A percentile compares a stretch with the other conserved stretches of the same genome.
Evolutionary conservation across 805 yeast species (phyloP).

Genomic region (Suhomyces kilbournensis): DNA sequence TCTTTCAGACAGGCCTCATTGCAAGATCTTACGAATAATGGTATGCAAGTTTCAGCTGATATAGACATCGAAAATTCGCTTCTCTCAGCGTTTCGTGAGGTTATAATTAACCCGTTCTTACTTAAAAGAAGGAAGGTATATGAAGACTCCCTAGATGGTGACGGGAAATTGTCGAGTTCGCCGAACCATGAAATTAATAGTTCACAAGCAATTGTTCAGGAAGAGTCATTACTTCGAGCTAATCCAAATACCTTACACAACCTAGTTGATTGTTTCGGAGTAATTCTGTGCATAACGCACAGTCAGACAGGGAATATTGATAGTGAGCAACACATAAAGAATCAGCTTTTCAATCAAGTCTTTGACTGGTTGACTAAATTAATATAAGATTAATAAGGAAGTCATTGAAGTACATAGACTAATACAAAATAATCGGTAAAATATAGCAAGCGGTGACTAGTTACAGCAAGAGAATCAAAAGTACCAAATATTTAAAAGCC

Average conservation of each 20-base stretch:
- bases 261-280: slow-evolving; percentile 20
- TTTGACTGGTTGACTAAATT: slow-evolving; percentile 17
- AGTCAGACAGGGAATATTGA: slow-evolving; percentile 16
- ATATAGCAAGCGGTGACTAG: background rate
- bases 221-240: slow-evolving; percentile 8
- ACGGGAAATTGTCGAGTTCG: background rate
- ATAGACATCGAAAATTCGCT: slow-evolving; percentile 27
- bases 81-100: slow-evolving; percentile 27
- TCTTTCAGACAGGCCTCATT: slow-evolving; percentile 13
- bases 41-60: slow-evolving; percentile 4
- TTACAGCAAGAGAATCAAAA: no score
- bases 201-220: slow-evolving; percentile 1
- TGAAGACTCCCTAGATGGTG: background rate
- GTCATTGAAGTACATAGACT: background rate
- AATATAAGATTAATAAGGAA: background rate
- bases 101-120: slow-evolving; percentile 24
- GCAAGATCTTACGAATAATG: slow-evolving; percentile 1
- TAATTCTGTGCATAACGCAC: slow-evolving; percentile 14
- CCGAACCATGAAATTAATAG: background rate
- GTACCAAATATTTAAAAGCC: no score
- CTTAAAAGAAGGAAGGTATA: slow-evolving; percentile 12
- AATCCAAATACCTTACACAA: slow-evolving; percentile 8
- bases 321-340: slow-evolving; percentile 18
- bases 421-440: background rate
- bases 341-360: slow-evolving; percentile 15